Evolutionary conservation across 164 flowering plant species (phyloP).

Genomic region (Platanus orientalis): DNA sequence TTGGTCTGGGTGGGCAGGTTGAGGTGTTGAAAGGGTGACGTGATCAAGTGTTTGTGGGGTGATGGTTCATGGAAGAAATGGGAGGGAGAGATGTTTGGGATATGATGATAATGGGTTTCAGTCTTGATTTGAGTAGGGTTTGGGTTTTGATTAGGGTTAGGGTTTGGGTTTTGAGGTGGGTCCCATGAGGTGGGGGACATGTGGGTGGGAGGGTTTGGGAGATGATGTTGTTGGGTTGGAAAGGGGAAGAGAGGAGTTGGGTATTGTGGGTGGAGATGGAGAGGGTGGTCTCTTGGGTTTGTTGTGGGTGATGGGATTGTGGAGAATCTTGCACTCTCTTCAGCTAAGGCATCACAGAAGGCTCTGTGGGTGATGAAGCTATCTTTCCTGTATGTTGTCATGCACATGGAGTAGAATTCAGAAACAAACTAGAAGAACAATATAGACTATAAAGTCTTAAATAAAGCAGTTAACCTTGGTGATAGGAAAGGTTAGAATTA

Average conservation of each 20-base stretch:
- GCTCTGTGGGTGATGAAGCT: constrained; percentile 84
- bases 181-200: constrained; percentile 24
- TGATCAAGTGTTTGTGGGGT: constrained; percentile 1
- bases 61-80: constrained; percentile 12
- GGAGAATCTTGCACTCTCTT: constrained; percentile 71
- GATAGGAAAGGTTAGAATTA: too few relatives aligned
- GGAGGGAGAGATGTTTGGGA: constrained; percentile 5
- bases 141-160: too few relatives aligned
- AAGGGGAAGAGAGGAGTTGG: neutral
- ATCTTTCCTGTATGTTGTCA: constrained; percentile 51
- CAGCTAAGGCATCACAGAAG: constrained; percentile 80
- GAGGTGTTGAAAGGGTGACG: constrained; percentile 4
- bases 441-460: too few relatives aligned
- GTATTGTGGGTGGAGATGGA: constrained; percentile 16
- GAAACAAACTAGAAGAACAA: neutral
- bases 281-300: constrained; percentile 7
- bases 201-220: constrained; percentile 18
- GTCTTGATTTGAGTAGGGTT: constrained; percentile 19
- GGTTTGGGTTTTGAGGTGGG: constrained; percentile 38
- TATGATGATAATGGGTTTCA: constrained; percentile 11
- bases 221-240: constrained; percentile 5
- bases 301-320: constrained; percentile 20
- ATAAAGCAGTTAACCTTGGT: too few relatives aligned
- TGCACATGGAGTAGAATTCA: neutral
- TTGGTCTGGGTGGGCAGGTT: neutral